Evolutionary conservation across 2,329 filamentous ascomycete species (phyloP), one percentile per base, ranked within the genome.

Genomic region (Aschersonia sp.): DNA sequence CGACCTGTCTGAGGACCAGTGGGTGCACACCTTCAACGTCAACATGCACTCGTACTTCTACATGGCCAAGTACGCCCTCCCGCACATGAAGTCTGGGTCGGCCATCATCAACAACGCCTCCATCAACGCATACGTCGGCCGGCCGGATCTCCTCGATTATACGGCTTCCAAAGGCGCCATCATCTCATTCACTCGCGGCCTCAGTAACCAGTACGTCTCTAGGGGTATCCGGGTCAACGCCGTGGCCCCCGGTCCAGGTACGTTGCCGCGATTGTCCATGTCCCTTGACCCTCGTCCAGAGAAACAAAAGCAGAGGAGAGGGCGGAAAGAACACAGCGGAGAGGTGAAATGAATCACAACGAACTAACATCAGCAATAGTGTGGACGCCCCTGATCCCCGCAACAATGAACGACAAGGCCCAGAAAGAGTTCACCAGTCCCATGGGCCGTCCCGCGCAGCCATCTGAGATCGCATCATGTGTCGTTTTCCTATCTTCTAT

Each of bases 81-180:
- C 79, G 1, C 82, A 89, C 64, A 84, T 92, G 79, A 76, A 78
- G 58, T 62, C 64, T n/a, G 86, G 87, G 38, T 74, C 78, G 48
- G 80, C 78, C 30, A 88, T 94, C 61, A 88, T 94, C 73, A 92
- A 91, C 69, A 89, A 87, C 60, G 81, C 85, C 43, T 89, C 84
- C 32, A 82, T 92, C 61, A 91, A 91, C 61, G 84, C 82, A 30
- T 92, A 91, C 65, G 77, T 89, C 50, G 86, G 86, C 40, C 82
- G 85, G 1, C 82, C 82, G 0, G 85, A 91, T 56, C 73, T 91
- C 2, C 75, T 92, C 45, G 85, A 92, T 64, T 91, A 92, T 67
- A 89, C 85, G 0, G 80, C 82, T 1, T 87, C 82, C 30, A 87
- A 86, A 61, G 85, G 85, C 38, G 85, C 84, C 47, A 83, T 92